phyloP scores from a whole-genome alignment of 2,329 filamentous ascomycete species.

The Chaetomium sp. region DNA sequence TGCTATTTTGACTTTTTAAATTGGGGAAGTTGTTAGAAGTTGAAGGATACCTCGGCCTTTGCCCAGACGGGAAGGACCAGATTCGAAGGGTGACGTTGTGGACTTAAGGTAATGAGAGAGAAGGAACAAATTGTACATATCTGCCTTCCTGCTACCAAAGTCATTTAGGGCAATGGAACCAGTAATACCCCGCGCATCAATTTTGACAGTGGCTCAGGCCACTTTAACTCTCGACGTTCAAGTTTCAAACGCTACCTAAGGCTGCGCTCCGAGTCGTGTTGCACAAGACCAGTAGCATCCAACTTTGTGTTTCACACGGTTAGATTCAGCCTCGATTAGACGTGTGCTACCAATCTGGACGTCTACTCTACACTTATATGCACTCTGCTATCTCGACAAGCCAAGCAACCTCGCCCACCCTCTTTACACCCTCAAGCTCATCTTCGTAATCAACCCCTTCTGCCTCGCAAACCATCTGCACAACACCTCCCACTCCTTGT shows the following conservation, averaged over 20 bases:
- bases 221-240: no score
- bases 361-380: not conserved
- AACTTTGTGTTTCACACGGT: not conserved
- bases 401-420: not conserved
- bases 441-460: slow-evolving; percentile 10
- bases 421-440: slow-evolving; percentile 7
- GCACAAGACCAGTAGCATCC: not conserved
- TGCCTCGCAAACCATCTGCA: slow-evolving; percentile 26
- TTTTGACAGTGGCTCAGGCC: no score
- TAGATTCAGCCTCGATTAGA: not conserved
- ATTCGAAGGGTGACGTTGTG: not conserved
- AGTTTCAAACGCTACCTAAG: no score
- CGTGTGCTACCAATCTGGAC: not conserved
- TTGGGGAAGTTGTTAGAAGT: not conserved
- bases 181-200: not conserved
- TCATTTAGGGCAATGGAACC: not conserved
- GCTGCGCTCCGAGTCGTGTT: no score
- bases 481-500: slow-evolving; percentile 23
- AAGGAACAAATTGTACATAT: not conserved
- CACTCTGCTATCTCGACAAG: not conserved
- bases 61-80: not conserved
- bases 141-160: no score
- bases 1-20: slow-evolving; percentile 28
- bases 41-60: no score
- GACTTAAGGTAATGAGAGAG: not conserved